Evolutionary conservation across 2,329 filamentous ascomycete genomes (phyloP).

Genomic region (Phaeosphaeria sp.): DNA sequence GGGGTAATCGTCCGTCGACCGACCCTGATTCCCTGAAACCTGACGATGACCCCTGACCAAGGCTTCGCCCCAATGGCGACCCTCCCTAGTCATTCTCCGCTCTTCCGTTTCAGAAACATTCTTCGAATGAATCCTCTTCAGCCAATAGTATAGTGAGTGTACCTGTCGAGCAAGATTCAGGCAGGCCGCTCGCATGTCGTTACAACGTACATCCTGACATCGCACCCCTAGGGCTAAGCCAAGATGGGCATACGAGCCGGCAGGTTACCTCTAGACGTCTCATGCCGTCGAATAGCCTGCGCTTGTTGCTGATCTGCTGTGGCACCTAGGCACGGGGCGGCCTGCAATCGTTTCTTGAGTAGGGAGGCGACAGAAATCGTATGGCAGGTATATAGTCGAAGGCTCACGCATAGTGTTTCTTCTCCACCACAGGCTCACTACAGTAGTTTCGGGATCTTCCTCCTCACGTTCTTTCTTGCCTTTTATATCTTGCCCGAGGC

Average conservation of each 20-base stretch:
- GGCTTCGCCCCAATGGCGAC: slow-evolving; percentile 20
- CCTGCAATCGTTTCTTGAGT: slow-evolving; percentile 8
- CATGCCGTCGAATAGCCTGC: slow-evolving; percentile 39
- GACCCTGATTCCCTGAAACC: slow-evolving; percentile 27
- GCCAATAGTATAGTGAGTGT: slow-evolving; percentile 33
- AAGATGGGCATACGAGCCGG: slow-evolving; percentile 28
- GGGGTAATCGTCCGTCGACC: slow-evolving; percentile 15
- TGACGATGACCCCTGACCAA: slow-evolving; percentile 26
- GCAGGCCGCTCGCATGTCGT: slow-evolving; percentile 17
- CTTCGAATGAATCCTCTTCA: slow-evolving; percentile 18
- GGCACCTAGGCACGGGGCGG: slow-evolving; percentile 14
- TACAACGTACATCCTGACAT: slow-evolving; percentile 28
- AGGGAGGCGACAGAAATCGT: slow-evolving; percentile 6
- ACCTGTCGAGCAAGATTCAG: slow-evolving; percentile 31
- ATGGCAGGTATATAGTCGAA: slow-evolving; percentile 29
- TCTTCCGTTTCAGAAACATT: slow-evolving; percentile 42
- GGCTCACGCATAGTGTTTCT: slow-evolving; percentile 23
- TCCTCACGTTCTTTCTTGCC: slow-evolving; percentile 24
- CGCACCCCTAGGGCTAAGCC: slow-evolving; percentile 31
- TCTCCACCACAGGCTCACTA: slow-evolving; percentile 30
- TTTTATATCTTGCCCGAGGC: slow-evolving; percentile 45
- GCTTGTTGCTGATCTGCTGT: slow-evolving; percentile 32
- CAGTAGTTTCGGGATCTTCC: slow-evolving; percentile 30
- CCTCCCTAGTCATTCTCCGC: slow-evolving; percentile 23
- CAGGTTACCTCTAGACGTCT: slow-evolving; percentile 23